phyloP scores from a whole-genome alignment of 192 early-diverging fungal genomes.

The Podila verticillata region DNA sequence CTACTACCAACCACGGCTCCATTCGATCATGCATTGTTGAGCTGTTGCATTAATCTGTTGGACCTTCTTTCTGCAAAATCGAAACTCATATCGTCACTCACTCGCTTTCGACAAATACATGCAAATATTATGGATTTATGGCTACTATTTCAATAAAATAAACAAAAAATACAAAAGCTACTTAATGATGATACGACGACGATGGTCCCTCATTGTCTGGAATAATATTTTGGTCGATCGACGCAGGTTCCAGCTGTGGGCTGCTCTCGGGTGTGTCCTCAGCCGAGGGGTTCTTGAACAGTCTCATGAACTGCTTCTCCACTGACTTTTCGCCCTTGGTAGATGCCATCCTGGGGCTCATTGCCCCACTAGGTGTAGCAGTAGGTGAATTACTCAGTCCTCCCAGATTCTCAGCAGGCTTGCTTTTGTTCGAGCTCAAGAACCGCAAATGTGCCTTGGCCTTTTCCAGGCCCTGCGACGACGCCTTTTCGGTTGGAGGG shows the following conservation, averaged over 20 bases:
- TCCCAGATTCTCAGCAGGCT: neutral
- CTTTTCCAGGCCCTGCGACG: constrained; percentile 7
- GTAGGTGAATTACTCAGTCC: neutral
- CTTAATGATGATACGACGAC: no score
- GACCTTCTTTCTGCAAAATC: no score
- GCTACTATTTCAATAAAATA: no score
- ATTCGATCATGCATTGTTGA: no score
- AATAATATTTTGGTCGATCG: no score
- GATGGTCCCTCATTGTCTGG: no score
- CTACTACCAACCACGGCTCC: no score
- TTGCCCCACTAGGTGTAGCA: neutral
- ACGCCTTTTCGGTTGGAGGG: neutral
- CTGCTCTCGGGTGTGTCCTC: constrained; percentile 8
- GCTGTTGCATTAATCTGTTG: no score
- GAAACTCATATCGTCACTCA: no score
- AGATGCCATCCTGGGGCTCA: neutral
- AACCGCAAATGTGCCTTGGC: constrained; percentile 17
- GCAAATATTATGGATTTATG: no score
- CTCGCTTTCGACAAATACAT: no score
- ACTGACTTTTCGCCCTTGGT: constrained; percentile 1
- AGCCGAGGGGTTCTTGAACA: constrained; percentile 14
- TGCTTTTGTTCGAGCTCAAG: neutral
- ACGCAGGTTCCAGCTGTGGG: neutral
- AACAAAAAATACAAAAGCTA: no score
- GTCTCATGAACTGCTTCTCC: constrained; percentile 13